These are phyloP conservation scores for Cryptococcus sp. DNA, from an alignment of 1,284 basidiomycete species.

Conservation along the genomic window DNA sequence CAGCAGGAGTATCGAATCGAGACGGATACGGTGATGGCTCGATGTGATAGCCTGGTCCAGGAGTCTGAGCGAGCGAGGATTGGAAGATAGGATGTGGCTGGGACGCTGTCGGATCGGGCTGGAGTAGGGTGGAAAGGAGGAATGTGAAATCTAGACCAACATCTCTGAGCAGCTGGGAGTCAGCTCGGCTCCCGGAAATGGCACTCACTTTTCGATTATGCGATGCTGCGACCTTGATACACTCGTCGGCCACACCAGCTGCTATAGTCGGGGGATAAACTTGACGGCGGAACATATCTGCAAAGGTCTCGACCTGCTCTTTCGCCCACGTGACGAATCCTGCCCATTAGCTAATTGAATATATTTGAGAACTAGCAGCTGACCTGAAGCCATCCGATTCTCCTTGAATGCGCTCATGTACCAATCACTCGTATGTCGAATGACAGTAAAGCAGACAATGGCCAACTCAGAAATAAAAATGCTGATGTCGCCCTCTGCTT, in stretches of 20 bases:
- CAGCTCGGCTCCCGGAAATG: neutral
- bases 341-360: constrained; percentile 48
- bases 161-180: constrained; percentile 70
- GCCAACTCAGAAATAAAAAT: constrained; percentile 47
- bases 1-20: constrained; percentile 5
- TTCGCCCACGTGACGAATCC: constrained; percentile 95
- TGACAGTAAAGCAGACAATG: constrained; percentile 47
- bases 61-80: constrained; percentile 8
- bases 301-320: constrained; percentile 76
- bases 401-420: constrained; percentile 93
- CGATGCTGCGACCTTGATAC: constrained; percentile 65
- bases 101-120: constrained; percentile 20
- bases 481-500: constrained; percentile 74
- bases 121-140: constrained; percentile 67
- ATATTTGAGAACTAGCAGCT: constrained; percentile 43
- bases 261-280: constrained; percentile 80
- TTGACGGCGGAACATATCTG: constrained; percentile 81
- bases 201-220: constrained; percentile 72
- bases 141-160: constrained; percentile 89
- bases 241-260: constrained; percentile 64
- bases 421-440: constrained; percentile 85
- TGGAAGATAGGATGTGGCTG: constrained; percentile 15
- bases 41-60: constrained; percentile 13
- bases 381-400: constrained; percentile 85
- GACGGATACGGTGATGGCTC: constrained; percentile 14